phyloP scores from a whole-genome alignment of 306 rosid species.

The Hippophae tibetana region DNA sequence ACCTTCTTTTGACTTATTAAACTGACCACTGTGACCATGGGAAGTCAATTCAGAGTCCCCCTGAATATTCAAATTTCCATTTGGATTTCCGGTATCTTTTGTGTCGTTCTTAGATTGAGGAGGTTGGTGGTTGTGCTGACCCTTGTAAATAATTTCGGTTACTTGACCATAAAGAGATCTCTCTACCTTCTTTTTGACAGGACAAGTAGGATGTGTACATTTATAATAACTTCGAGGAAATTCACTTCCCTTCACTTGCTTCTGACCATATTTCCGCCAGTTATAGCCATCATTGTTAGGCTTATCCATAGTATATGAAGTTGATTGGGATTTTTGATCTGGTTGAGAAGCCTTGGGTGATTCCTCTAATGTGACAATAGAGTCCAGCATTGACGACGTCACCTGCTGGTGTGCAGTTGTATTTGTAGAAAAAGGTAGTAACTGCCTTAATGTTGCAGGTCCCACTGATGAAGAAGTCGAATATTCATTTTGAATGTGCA shows the following conservation, averaged over 20 bases:
- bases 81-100: constrained; percentile 32
- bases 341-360: constrained; percentile 29
- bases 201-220: constrained; percentile 59
- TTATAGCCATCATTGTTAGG: constrained; percentile 68
- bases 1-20: too few relatives aligned
- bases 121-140: constrained; percentile 64
- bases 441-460: constrained; percentile 22
- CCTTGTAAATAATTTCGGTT: constrained; percentile 65
- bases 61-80: constrained; percentile 27
- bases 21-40: background rate
- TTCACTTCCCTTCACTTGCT: constrained; percentile 78
- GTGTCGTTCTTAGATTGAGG: constrained; percentile 44
- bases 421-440: constrained; percentile 22
- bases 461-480: constrained; percentile 25
- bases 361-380: constrained; percentile 20
- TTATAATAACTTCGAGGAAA: constrained; percentile 77
- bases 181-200: constrained; percentile 81
- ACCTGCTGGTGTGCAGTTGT: constrained; percentile 22
- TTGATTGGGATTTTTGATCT: constrained; percentile 35
- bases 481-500: constrained; percentile 26
- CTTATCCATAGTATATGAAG: constrained; percentile 40
- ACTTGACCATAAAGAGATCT: constrained; percentile 71
- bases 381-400: constrained; percentile 18
- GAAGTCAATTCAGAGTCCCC: constrained; percentile 28
- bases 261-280: constrained; percentile 87